These are phyloP conservation scores for Rhododendron vialii DNA, from an alignment of 148 eudicot species.

Conservation along the genomic window DNA sequence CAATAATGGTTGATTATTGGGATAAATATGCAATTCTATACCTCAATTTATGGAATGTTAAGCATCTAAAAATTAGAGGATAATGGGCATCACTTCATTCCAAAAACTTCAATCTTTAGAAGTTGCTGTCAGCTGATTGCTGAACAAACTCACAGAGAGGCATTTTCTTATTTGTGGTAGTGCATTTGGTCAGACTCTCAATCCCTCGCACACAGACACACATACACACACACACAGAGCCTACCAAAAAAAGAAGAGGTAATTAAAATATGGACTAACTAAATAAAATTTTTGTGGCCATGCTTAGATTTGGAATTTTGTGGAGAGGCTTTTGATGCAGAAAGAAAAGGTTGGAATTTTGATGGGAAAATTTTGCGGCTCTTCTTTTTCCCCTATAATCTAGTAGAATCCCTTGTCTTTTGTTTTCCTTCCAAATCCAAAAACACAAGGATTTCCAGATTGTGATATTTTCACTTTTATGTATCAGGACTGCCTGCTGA, in stretches of 20 bases:
- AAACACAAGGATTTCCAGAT: not conserved
- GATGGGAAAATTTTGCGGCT: not conserved
- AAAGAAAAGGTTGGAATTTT: not conserved
- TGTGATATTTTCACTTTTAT: not conserved
- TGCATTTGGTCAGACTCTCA: not conserved
- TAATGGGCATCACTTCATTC: not conserved
- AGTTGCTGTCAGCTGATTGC: not conserved
- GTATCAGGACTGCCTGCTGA: slow-evolving; percentile 91
- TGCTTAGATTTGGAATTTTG: not conserved
- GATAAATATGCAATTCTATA: not conserved
- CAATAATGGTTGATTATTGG: not conserved
- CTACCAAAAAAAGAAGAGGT: not conserved
- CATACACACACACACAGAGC: not conserved
- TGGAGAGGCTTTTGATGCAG: not conserved
- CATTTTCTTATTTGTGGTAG: not conserved
- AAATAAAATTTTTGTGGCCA: not conserved
- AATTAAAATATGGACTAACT: not conserved
- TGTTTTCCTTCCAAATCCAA: not conserved
- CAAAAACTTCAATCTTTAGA: not conserved
- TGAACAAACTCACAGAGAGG: not conserved
- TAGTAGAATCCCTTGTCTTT: not conserved
- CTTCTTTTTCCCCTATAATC: not conserved
- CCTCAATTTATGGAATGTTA: not conserved
- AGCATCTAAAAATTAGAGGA: not conserved
- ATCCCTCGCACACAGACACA: not conserved